Evolutionary conservation across 2,329 filamentous ascomycete species (phyloP).

Genomic region (Didymella arachidicola): DNA sequence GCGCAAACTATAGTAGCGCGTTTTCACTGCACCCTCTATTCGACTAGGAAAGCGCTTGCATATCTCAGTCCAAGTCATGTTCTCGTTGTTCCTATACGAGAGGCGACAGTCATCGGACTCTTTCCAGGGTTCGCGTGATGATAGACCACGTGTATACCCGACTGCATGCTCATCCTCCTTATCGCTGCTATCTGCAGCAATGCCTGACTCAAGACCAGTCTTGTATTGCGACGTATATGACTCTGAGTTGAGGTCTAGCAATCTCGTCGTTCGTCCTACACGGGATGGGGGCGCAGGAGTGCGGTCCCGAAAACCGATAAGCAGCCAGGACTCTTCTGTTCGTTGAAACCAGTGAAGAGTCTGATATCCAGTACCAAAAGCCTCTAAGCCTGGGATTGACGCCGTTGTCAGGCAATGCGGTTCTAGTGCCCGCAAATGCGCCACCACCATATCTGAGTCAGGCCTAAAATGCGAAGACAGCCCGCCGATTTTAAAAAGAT

Average conservation of each 20-base stretch:
- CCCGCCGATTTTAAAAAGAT: neutral
- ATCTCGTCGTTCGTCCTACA: neutral
- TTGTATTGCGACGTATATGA: neutral
- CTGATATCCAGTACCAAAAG: neutral
- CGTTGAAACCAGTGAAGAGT: neutral
- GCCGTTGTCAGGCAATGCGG: neutral
- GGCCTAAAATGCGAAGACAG: neutral
- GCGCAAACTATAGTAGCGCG: neutral
- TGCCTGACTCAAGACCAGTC: neutral
- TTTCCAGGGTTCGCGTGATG: neutral
- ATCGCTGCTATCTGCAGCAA: neutral
- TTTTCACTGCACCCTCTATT: neutral
- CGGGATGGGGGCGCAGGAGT: neutral
- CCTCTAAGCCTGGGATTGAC: neutral
- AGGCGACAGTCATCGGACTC: neutral
- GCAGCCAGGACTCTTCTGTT: neutral
- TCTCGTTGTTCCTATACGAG: neutral
- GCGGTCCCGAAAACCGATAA: neutral
- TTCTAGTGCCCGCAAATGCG: neutral
- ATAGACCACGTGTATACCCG: neutral
- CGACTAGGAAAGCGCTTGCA: neutral
- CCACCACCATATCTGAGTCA: neutral
- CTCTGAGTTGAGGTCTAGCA: neutral
- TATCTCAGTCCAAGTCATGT: neutral
- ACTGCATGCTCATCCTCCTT: neutral